These are phyloP conservation scores for Dalbergia cultrata DNA, from an alignment of 306 rosid species.

Conservation along the genomic window DNA sequence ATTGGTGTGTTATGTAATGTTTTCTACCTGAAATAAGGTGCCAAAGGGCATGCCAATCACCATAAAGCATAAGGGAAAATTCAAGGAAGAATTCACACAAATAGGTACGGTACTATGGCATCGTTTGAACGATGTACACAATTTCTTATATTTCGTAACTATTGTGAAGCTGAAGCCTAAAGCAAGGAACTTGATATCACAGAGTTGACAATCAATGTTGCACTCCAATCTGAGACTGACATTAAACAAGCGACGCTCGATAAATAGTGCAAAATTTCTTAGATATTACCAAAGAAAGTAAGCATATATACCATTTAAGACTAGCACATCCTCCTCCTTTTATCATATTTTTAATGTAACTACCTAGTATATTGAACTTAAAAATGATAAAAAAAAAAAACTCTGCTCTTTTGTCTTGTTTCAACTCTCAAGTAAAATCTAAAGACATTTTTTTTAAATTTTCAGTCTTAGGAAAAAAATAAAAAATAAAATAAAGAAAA, in stretches of 20 bases:
- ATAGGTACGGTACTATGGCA: neutral
- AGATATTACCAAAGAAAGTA: too few relatives aligned
- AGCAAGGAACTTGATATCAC: neutral
- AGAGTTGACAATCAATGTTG: neutral
- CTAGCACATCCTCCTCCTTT: too few relatives aligned
- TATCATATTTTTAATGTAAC: too few relatives aligned
- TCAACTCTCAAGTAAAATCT: too few relatives aligned
- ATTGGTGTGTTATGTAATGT: neutral
- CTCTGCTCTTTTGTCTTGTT: too few relatives aligned
- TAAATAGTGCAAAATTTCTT: neutral
- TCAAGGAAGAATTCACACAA: constrained; percentile 13
- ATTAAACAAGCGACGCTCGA: constrained; percentile 1
- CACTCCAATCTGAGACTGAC: constrained; percentile 1
- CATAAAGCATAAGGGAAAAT: constrained; percentile 1
- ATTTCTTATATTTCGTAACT: constrained; percentile 7
- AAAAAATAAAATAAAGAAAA: too few relatives aligned
- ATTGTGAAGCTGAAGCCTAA: neutral
- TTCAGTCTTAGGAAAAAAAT: too few relatives aligned
- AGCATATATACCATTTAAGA: too few relatives aligned
- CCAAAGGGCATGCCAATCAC: constrained; percentile 15
- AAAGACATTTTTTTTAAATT: too few relatives aligned
- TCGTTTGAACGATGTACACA: neutral
- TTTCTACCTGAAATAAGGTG: neutral
- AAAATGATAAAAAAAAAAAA: too few relatives aligned
- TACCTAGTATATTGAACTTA: too few relatives aligned